Base-by-base conservation (phyloP, 2,329 filamentous ascomycete species). In the Alternaria rosae region DNA sequence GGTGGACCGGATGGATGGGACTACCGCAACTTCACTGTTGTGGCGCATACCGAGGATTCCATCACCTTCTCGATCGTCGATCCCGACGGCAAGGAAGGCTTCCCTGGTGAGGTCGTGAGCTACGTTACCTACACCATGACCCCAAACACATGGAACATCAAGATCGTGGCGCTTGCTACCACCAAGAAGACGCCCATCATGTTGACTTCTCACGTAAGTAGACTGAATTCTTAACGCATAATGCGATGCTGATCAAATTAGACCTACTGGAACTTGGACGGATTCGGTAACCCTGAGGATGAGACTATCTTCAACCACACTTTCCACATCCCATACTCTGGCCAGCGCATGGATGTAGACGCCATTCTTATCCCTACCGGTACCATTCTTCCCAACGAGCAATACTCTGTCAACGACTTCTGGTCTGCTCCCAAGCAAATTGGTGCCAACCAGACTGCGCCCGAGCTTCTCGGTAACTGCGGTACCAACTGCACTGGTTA, bases 201-300 rank as follows among this genome's bases (percentile, higher is more conserved):
- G 91, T 84, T 94, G 60, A 91, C 86, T 75, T 87, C 88, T 44
- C 88, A 90, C 78, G 87, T 86, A 85, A 82, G 77, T 65, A 54
- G 41, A 48, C 52, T 7, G 3, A 5, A 2, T 15, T 28, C 7
- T 2, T 7, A 0, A 3, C 4, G 32, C 3, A 43, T 35, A 20
- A 21, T 5, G 15, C 7, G 11, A 57, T 15, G 28, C 60, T 68
- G 38, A 66, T 43, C 3, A 11, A 5, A 8, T 0, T 84, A 92
- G 82, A 87, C 87, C 8, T 94, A 94, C 84, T 94, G 91, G 92
- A 94, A 94, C 77, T 83, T 94, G 45, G 91, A 94, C 72, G 92
- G 89, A 32, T 94, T 91, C 72, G 85, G 89, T 72, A 92, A 93
- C 80, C 87, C 90, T 60, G 85, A 91, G 75, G 91, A 90, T 3